Conservation (phyloP, 2,329 filamentous ascomycete species). For the Diaporthe aspalathi region DNA sequence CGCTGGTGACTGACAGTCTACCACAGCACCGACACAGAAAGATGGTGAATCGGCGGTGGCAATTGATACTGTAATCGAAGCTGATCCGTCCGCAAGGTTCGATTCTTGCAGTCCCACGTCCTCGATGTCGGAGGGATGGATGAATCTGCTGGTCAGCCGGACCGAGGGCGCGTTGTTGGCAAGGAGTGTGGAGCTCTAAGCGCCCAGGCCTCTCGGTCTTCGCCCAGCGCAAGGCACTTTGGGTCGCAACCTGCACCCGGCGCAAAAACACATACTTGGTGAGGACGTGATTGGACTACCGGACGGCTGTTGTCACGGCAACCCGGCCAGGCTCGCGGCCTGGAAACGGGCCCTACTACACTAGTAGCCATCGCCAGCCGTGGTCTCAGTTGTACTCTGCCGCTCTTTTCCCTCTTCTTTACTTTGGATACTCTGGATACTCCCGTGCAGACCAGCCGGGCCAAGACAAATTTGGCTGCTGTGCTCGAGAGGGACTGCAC, state of each 20-base stretch:
- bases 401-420: no score
- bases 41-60: constrained; percentile 5
- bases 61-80: constrained; percentile 26
- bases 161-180: not conserved
- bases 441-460: not conserved
- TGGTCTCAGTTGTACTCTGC: not conserved
- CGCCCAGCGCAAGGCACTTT: not conserved
- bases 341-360: not conserved
- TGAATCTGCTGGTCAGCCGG: not conserved
- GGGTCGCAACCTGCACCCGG: constrained; percentile 7
- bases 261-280: constrained; percentile 18
- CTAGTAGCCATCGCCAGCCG: not conserved
- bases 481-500: not conserved
- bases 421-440: no score
- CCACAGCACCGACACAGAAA: not conserved
- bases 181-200: not conserved
- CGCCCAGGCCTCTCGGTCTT: not conserved
- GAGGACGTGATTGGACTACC: constrained; percentile 23
- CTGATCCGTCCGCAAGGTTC: not conserved
- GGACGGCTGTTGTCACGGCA: constrained; percentile 31
- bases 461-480: not conserved
- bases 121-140: not conserved
- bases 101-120: not conserved
- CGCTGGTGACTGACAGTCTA: not conserved
- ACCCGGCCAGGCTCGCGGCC: not conserved